These are phyloP conservation scores for Berkeleyomyces basicola DNA, from an alignment of 2,329 filamentous ascomycete genomes.

Conservation along the genomic window DNA sequence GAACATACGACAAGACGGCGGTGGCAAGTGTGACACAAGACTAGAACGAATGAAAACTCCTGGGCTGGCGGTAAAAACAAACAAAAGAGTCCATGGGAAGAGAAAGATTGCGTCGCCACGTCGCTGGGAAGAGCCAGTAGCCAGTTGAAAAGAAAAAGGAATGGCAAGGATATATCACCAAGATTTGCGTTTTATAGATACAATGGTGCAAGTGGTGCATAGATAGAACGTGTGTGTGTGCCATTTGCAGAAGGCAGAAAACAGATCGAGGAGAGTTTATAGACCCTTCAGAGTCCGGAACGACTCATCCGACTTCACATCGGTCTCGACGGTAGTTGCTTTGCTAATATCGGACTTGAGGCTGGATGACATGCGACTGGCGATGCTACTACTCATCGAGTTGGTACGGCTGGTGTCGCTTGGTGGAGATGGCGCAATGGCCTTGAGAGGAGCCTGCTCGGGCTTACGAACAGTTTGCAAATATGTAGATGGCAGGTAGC, in stretches of 20 bases:
- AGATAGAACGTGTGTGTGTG: not conserved
- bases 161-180: not conserved
- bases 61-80: not conserved
- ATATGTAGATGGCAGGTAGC: slow-evolving; percentile 83
- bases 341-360: slow-evolving; percentile 11
- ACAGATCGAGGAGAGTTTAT: not conserved
- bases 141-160: not conserved
- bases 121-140: not conserved
- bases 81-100: not conserved
- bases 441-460: slow-evolving; percentile 27
- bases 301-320: slow-evolving; percentile 8
- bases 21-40: not conserved
- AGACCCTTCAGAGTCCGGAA: slow-evolving; percentile 11
- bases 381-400: slow-evolving; percentile 29
- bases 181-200: not conserved
- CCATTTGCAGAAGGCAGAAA: not conserved
- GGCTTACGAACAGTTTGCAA: slow-evolving; percentile 53
- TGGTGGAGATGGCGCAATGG: slow-evolving; percentile 32
- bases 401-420: slow-evolving; percentile 32
- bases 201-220: not conserved
- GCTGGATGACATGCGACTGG: slow-evolving; percentile 7
- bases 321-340: slow-evolving; percentile 6
- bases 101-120: not conserved
- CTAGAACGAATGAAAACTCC: slow-evolving; percentile 2
- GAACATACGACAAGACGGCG: not conserved